These are phyloP conservation scores for Furcasterigmium furcatum DNA, from an alignment of 2,329 filamentous ascomycete genomes.

Conservation along the genomic window DNA sequence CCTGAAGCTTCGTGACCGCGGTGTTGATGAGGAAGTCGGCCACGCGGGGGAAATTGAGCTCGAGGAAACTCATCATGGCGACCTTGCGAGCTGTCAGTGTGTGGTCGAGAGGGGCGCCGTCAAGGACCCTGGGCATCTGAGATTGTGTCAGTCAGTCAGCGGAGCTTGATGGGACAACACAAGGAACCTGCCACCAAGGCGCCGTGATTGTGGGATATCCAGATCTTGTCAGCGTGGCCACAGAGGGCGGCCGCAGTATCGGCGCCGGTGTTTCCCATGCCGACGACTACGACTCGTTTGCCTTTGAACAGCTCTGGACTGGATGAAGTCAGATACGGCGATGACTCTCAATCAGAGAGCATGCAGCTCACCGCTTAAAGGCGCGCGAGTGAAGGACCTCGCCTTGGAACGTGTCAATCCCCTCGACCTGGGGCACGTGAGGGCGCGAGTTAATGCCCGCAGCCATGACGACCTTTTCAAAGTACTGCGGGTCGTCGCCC, in stretches of 20 bases:
- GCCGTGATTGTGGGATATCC: conserved; percentile 36
- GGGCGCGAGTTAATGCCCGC: conserved; percentile 29
- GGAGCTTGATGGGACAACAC: too few species aligned
- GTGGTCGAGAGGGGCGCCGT: conserved; percentile 31
- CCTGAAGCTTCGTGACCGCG: conserved; percentile 5
- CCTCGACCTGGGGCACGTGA: conserved; percentile 29
- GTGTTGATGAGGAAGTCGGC: conserved; percentile 13
- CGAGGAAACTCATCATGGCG: conserved; percentile 22
- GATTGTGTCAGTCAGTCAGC: background rate
- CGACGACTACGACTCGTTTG: conserved; percentile 39
- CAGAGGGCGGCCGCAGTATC: conserved; percentile 31
- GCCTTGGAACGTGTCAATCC: conserved; percentile 31
- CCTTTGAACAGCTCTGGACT: conserved; percentile 29
- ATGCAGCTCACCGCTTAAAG: conserved; percentile 8
- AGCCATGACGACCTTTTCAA: conserved; percentile 34
- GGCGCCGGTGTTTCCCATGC: conserved; percentile 33
- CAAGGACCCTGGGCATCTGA: conserved; percentile 7
- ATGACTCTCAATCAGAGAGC: conserved; percentile 7
- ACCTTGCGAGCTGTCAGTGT: conserved; percentile 26
- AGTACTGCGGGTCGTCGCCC: conserved; percentile 16
- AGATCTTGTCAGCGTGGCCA: conserved; percentile 30
- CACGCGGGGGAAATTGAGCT: conserved; percentile 14
- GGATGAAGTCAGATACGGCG: accelerated
- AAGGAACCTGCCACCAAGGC: conserved; percentile 26
- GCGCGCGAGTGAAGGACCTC: conserved; percentile 30